Percentiles rank a stretch among this genome's conserved stretches.
phyloP scores from a whole-genome alignment of 164 flowering plant species.

The Piper betle region DNA sequence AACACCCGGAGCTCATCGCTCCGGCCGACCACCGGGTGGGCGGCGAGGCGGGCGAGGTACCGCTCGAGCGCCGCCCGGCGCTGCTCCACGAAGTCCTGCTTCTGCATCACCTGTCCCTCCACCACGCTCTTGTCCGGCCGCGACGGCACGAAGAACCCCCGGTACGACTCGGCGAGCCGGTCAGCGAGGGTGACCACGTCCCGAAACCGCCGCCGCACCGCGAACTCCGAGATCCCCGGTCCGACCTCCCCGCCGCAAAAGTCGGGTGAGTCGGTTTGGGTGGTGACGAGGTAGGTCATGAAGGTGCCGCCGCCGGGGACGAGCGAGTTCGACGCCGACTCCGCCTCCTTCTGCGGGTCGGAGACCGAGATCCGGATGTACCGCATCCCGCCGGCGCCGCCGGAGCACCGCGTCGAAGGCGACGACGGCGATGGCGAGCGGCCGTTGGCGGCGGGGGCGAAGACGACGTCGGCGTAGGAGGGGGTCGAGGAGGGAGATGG shows the following conservation, averaged over 20 bases:
- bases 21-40: slow-evolving; percentile 62
- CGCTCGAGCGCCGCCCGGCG: slow-evolving; percentile 83
- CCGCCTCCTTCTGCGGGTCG: slow-evolving; percentile 71
- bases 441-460: slow-evolving; percentile 25
- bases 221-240: slow-evolving; percentile 31
- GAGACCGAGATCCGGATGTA: slow-evolving; percentile 63
- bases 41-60: slow-evolving; percentile 65
- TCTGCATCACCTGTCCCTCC: slow-evolving; percentile 98
- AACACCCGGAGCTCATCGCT: slow-evolving; percentile 83
- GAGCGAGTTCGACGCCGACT: slow-evolving; percentile 38
- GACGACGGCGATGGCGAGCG: slow-evolving; percentile 20
- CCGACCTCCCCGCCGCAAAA: slow-evolving; percentile 23
- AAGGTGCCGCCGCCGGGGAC: slow-evolving; percentile 68
- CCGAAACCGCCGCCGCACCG: slow-evolving; percentile 58
- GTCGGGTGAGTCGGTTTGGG: slow-evolving; percentile 52
- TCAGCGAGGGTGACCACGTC: slow-evolving; percentile 79
- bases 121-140: slow-evolving; percentile 93
- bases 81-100: slow-evolving; percentile 95
- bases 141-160: slow-evolving; percentile 77
- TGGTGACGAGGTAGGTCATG: slow-evolving; percentile 59
- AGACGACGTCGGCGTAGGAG: slow-evolving; percentile 38
- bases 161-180: slow-evolving; percentile 54
- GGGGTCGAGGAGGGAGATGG: slow-evolving; percentile 21
- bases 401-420: slow-evolving; percentile 22
- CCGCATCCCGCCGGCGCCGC: background rate